Percentiles rank a stretch among this genome's conserved stretches.
Conservation (phyloP, 352 stramenopile genomes). For the Pythium vanterpoolii region DNA sequence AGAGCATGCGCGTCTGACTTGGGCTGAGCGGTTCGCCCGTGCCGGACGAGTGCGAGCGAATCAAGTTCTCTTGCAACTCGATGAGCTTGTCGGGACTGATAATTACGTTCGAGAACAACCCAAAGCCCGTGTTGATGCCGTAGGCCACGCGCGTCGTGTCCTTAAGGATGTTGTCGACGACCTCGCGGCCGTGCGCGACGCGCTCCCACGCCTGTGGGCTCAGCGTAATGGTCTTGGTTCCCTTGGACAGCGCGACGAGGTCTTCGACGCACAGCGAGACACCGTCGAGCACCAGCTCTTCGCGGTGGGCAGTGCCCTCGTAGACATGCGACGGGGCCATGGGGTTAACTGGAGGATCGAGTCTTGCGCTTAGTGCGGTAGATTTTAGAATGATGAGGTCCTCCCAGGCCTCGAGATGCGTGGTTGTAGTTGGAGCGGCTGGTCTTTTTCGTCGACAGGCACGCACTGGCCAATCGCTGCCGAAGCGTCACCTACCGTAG, state of each 20-base stretch:
- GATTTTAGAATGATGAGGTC: slow-evolving; percentile 15
- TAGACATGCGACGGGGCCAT: slow-evolving; percentile 12
- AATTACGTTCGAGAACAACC: slow-evolving; percentile 89
- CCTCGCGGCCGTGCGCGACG: slow-evolving; percentile 62
- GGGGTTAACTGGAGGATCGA: background rate
- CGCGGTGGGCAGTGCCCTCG: slow-evolving; percentile 16
- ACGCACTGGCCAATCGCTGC: no score
- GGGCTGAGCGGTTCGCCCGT: slow-evolving; percentile 75
- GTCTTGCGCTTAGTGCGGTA: background rate
- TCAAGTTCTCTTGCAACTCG: slow-evolving; percentile 85
- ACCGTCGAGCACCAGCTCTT: slow-evolving; percentile 55
- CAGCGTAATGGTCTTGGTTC: slow-evolving; percentile 51
- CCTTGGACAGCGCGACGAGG: slow-evolving; percentile 67
- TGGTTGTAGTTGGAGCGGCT: no score
- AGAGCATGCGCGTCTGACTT: slow-evolving; percentile 79
- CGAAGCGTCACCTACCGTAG: no score
- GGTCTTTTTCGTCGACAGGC: slow-evolving; percentile 19
- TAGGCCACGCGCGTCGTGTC: slow-evolving; percentile 78
- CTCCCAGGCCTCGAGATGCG: background rate
- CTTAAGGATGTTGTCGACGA: slow-evolving; percentile 87
- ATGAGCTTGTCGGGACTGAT: slow-evolving; percentile 82
- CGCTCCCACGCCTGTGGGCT: slow-evolving; percentile 70
- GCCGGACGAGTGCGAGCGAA: slow-evolving; percentile 75
- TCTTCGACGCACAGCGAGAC: slow-evolving; percentile 66
- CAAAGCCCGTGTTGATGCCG: slow-evolving; percentile 92